Base-by-base conservation (phyloP, 2,329 filamentous ascomycete genomes). In the Neofusicoccum ribis region DNA sequence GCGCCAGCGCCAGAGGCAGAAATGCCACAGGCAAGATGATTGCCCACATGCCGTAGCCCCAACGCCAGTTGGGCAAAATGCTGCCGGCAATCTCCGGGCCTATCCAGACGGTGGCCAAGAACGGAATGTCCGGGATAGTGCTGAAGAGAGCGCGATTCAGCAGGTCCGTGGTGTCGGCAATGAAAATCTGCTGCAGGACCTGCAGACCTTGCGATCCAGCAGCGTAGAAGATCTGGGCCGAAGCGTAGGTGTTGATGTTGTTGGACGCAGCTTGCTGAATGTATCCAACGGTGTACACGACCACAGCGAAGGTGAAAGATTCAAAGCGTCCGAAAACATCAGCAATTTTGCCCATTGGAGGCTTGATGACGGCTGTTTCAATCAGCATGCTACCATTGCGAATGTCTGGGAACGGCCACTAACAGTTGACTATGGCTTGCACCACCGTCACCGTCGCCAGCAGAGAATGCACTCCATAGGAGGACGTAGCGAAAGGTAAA, bases 381-480 rank as follows among this genome's bases (percentile, higher is more conserved):
- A 27, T 61, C 17, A 61, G 56, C 43, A 14, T 17, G 8, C 37
- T 31, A n/a, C 23, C 9, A 20, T n/a, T 14, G n/a, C 23, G 20
- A 3, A 12, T 34, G 3, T 44, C 43, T 20, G 17, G 20, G 3
- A 27, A 9, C 17, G 7, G 12, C 17, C 12, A 23, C 56, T 37
- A 20, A 85, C 85, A 85, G 72, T 88, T 85, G 15, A 90, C 86
- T 3, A 89, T 85, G 70, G 85, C 84, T 67, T 89, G 86, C 8
- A 90, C 83, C 11, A 89, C 87, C 34, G 84, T 80, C 27, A 90
- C 85, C 0, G 87, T 89, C 15, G 88, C 87, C 47, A 89, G 81
- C 39, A 91, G 80, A 12, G 88, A 88, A 72, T 91, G 89, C 56
- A 83, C 81, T 44, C 80, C 80, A 71, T 90, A 91, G 2, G 84